phyloP scores from a whole-genome alignment of 352 stramenopile genomes.

The Globisporangium sylvaticum region DNA sequence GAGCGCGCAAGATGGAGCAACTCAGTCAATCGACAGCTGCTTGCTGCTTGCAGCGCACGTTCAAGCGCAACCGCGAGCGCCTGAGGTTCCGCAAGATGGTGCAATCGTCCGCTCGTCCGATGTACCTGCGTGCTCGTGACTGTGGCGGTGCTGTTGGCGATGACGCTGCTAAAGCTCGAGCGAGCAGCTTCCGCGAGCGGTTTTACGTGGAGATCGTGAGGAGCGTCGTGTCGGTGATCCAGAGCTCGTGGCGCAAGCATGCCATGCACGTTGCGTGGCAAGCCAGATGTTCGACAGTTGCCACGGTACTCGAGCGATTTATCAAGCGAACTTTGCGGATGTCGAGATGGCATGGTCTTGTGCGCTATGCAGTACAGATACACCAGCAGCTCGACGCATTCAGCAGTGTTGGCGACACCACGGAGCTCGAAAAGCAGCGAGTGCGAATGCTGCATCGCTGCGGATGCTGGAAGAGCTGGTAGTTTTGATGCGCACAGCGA shows the following conservation, averaged over 20 bases:
- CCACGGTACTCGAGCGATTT: constrained; percentile 13
- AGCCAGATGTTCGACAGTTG: neutral
- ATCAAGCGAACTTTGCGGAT: neutral
- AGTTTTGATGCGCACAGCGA: constrained; percentile 20
- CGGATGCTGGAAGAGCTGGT: constrained; percentile 18
- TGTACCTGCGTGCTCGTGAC: constrained; percentile 41
- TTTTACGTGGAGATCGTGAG: constrained; percentile 35
- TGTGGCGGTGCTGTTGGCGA: neutral
- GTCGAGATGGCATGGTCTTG: constrained; percentile 11
- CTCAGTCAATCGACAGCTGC: constrained; percentile 33
- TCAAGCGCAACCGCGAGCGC: constrained; percentile 26
- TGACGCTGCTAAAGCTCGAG: neutral
- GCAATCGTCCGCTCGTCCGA: constrained; percentile 29
- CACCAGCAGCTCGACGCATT: constrained; percentile 11
- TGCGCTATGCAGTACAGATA: neutral
- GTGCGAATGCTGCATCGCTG: neutral
- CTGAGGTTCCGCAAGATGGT: constrained; percentile 27
- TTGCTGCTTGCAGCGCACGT: constrained; percentile 48
- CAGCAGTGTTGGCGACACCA: constrained; percentile 13
- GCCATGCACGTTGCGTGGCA: constrained; percentile 15
- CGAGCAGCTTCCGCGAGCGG: constrained; percentile 24
- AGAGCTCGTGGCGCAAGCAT: constrained; percentile 48
- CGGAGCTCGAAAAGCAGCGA: constrained; percentile 6
- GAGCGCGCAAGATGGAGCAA: constrained; percentile 23
- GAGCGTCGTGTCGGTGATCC: constrained; percentile 42